Base-by-base conservation (phyloP, 352 stramenopile species). In the Globisporangium megalacanthum region DNA sequence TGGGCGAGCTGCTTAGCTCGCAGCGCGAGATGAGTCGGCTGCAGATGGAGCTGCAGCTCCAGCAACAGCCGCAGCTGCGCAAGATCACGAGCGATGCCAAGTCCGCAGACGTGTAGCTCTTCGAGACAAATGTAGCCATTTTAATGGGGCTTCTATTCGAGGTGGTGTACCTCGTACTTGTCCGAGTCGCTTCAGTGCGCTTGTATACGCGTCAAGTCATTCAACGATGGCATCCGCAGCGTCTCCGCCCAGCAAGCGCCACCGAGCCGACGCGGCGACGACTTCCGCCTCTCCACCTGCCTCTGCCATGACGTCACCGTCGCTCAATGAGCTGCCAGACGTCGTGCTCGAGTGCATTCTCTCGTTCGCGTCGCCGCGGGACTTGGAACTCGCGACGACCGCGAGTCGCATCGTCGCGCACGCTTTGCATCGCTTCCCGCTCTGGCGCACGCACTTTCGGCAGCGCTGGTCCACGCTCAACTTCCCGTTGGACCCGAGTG, bases 381-480 rank as follows among this genome's bases (percentile, higher is more conserved):
- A 89, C 56, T 61, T 91, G 3, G 80, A 91, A 52, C 70, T 75
- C 9, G 9, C 72, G 44, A 79, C 81, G 17, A 75, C 86, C 4
- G 77, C 78, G 31, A 81, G 69, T 35, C 64, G 64, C 39, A 39
- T 64, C 19, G 65, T 91, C 29, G 69, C 70, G 56, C 52, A 78
- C 17, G 77, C 89, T 37, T 25, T 91, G 15, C 72, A 71, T 41
- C 50, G 45, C n/a, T 89, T 83, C 36, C 69, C 78, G 13, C 65
- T 91, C 58, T 91, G 81, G 81, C 79, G 72, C 51, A 50, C 62
- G 50, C 68, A 89, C 29, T 91, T 91, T 51, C 68, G 61, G 20
- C 65, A 63, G 17, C 78, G 75, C 9, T 91, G 81, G 81, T 68
- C 72, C 10, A 61, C 62, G 57, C 69, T 87, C 31, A 91, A 91